Percentiles rank a stretch among this genome's conserved stretches.
These are phyloP conservation scores for Phialophora tarda DNA, from an alignment of 2,329 filamentous ascomycete genomes.

Conservation along the genomic window DNA sequence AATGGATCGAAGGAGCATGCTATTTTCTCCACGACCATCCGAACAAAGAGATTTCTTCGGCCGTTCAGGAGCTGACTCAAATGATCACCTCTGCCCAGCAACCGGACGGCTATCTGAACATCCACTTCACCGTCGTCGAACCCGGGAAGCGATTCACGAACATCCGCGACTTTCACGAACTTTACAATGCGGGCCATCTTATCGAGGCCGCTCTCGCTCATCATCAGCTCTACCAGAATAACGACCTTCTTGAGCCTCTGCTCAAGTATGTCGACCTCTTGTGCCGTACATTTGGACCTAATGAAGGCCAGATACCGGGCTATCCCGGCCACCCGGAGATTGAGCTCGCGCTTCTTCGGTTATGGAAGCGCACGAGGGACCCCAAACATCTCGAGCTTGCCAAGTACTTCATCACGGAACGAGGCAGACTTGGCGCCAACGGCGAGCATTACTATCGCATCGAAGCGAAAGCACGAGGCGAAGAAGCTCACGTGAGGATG, in stretches of 20 bases:
- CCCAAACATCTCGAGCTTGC: conserved; percentile 55
- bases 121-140: conserved; percentile 66
- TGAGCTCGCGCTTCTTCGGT: conserved; percentile 56
- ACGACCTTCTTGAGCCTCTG: conserved; percentile 59
- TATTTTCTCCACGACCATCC: conserved; percentile 58
- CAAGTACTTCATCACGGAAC: conserved; percentile 63
- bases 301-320: conserved; percentile 57
- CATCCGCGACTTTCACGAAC: conserved; percentile 65
- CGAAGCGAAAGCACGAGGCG: conserved; percentile 59
- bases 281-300: conserved; percentile 58
- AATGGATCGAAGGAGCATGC: conserved; percentile 68
- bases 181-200: conserved; percentile 68
- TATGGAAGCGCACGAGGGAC: conserved; percentile 51
- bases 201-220: conserved; percentile 67
- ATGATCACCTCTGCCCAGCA: conserved; percentile 65
- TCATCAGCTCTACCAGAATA: conserved; percentile 58
- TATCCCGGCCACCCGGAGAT: conserved; percentile 67
- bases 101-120: conserved; percentile 66
- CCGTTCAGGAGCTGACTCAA: conserved; percentile 61
- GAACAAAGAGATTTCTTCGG: conserved; percentile 55
- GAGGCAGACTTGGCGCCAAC: conserved; percentile 60
- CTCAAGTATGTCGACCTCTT: conserved; percentile 62
- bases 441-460: conserved; percentile 61
- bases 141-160: conserved; percentile 63
- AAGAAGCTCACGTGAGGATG: conserved; percentile 50